These are phyloP conservation scores for Paecilomyces sp. DNA, from an alignment of 2,329 filamentous ascomycete genomes.

Conservation along the genomic window DNA sequence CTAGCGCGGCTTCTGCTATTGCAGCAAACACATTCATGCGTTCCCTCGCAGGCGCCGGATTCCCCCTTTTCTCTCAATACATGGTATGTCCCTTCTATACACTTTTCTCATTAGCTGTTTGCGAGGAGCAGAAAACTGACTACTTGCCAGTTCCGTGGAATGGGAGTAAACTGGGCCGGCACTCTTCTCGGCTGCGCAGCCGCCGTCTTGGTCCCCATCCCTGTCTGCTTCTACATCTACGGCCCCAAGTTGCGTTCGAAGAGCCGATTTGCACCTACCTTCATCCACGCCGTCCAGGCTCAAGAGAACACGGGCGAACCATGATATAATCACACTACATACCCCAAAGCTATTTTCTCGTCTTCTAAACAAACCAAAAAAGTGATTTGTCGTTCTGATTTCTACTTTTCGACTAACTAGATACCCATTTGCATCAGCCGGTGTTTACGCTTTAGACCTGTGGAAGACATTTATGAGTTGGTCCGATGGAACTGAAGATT, in stretches of 20 bases:
- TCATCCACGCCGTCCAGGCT: conserved; percentile 9
- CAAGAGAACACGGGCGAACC: conserved; percentile 6
- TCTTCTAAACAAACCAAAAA: background rate
- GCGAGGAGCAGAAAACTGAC: background rate
- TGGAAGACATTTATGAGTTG: background rate
- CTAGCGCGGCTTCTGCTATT: conserved; percentile 42
- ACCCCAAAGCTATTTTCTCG: background rate
- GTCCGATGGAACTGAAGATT: background rate
- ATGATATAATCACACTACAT: background rate
- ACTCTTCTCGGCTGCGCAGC: conserved; percentile 32
- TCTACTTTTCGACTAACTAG: background rate
- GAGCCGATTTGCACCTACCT: conserved; percentile 28
- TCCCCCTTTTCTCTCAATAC: conserved; percentile 27
- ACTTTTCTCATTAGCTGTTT: background rate
- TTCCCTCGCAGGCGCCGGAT: conserved; percentile 32
- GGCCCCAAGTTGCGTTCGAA: conserved; percentile 20
- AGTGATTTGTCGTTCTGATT: background rate
- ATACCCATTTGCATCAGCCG: background rate
- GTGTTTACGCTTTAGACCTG: background rate
- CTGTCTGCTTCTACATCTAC: conserved; percentile 29
- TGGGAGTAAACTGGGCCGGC: conserved; percentile 27
- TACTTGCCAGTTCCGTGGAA: conserved; percentile 7
- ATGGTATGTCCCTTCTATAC: conserved; percentile 13
- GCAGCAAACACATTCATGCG: conserved; percentile 45
- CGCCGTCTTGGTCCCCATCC: conserved; percentile 29